Conservation (phyloP, 73 alveolate genomes). For the Uronychia binucleata region DNA sequence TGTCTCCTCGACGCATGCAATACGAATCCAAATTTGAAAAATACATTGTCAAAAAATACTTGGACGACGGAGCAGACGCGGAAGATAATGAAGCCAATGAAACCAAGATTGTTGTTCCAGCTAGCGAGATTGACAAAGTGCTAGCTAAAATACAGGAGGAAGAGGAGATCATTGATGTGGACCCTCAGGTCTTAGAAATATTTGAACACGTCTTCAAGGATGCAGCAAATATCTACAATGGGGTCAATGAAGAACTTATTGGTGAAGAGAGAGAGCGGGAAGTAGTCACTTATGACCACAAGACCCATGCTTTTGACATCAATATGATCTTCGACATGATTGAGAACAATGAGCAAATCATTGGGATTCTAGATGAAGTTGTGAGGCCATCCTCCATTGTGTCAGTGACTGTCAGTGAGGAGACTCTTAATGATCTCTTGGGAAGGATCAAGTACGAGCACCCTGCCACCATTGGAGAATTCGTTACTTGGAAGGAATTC, state of each 20-base stretch:
- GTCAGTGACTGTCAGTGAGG: background rate
- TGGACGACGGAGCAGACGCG: constrained; percentile 4
- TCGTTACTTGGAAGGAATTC: background rate
- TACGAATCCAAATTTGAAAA: constrained; percentile 43
- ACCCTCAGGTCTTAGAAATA: background rate
- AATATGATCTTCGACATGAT: background rate
- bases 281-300: background rate
- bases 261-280: background rate
- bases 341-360: background rate
- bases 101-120: background rate
- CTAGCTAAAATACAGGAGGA: background rate
- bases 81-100: constrained; percentile 8
- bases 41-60: constrained; percentile 21
- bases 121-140: background rate
- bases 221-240: background rate
- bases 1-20: constrained; percentile 31
- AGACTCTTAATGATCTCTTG: background rate
- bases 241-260: too few relatives aligned
- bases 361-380: background rate
- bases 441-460: background rate
- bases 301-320: background rate
- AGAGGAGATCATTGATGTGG: background rate
- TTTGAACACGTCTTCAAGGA: background rate
- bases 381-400: background rate
- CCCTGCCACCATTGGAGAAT: background rate